A percentile compares a stretch with the other conserved stretches of the same genome.
These are phyloP conservation scores for Lonicera japonica DNA, from an alignment of 129 eudicot genomes.

Conservation along the genomic window DNA sequence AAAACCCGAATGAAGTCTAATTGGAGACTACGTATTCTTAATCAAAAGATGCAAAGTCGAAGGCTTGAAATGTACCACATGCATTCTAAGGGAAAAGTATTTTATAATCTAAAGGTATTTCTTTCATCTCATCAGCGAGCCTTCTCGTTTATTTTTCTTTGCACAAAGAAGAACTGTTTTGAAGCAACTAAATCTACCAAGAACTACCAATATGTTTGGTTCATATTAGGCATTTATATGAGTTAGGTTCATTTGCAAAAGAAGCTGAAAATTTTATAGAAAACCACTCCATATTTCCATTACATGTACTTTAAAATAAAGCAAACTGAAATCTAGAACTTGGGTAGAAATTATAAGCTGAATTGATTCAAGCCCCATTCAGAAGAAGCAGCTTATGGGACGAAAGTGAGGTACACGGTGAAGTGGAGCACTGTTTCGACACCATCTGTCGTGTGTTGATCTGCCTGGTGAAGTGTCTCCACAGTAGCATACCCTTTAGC, in stretches of 20 bases:
- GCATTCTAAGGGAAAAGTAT: no score
- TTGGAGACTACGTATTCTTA: no score
- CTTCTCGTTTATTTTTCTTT: background rate
- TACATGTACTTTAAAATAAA: background rate
- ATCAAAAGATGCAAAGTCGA: no score
- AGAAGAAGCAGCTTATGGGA: constrained; percentile 19
- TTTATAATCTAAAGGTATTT: no score
- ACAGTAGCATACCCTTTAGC: constrained; percentile 79
- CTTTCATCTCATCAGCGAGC: no score
- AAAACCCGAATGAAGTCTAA: no score
- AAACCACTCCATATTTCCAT: background rate
- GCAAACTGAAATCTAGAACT: constrained; percentile 2
- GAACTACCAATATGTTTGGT: background rate
- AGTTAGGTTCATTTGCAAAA: background rate
- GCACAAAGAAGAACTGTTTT: background rate
- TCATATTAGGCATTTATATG: background rate
- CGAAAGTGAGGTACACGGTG: constrained; percentile 51
- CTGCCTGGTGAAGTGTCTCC: constrained; percentile 69
- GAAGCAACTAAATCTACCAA: background rate
- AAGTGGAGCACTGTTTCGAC: constrained; percentile 71
- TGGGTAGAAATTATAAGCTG: constrained; percentile 4
- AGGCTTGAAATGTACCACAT: no score
- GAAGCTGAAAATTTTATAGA: constrained; percentile 1
- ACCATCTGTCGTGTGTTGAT: constrained; percentile 89
- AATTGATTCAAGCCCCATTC: no score